phyloP scores from a whole-genome alignment of 805 yeast species.

The Metschnikowia corniflorae region DNA sequence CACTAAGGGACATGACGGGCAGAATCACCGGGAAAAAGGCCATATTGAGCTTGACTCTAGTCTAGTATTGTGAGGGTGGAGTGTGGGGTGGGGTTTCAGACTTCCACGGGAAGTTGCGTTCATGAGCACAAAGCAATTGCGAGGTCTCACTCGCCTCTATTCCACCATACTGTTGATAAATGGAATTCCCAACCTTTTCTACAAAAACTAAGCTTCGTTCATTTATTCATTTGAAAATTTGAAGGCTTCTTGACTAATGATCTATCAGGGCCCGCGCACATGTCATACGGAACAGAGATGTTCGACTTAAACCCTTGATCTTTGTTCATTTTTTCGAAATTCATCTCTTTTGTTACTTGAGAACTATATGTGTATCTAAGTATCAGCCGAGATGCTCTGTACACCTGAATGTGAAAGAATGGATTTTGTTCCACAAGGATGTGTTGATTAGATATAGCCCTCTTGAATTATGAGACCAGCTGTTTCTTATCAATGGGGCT shows the following conservation, averaged over 20 bases:
- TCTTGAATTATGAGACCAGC: slow-evolving; percentile 35
- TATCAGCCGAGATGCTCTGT: slow-evolving; percentile 54
- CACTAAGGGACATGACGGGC: no score
- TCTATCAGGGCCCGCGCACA: slow-evolving; percentile 57
- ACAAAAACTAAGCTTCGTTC: slow-evolving; percentile 24
- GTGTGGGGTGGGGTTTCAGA: no score
- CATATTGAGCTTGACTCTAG: no score
- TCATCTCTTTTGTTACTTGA: slow-evolving; percentile 33
- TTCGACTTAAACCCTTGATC: slow-evolving; percentile 53
- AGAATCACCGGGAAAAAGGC: no score
- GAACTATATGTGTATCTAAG: slow-evolving; percentile 31
- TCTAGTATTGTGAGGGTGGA: no score
- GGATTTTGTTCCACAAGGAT: slow-evolving; percentile 36
- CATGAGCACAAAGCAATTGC: no score
- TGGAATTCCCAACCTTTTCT: no score
- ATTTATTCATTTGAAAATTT: slow-evolving; percentile 29
- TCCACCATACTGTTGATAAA: no score
- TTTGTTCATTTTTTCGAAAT: slow-evolving; percentile 54
- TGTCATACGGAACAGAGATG: slow-evolving; percentile 51
- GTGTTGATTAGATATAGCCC: slow-evolving; percentile 56
- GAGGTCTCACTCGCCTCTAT: no score
- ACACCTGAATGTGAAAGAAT: slow-evolving; percentile 40
- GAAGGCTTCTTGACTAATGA: slow-evolving; percentile 47
- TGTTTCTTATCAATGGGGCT: slow-evolving; percentile 54
- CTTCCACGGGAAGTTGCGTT: slow-evolving; percentile 70